Evolutionary conservation across 2,329 filamentous ascomycete genomes (phyloP).

Genomic region (Ustilaginoidea virens): DNA sequence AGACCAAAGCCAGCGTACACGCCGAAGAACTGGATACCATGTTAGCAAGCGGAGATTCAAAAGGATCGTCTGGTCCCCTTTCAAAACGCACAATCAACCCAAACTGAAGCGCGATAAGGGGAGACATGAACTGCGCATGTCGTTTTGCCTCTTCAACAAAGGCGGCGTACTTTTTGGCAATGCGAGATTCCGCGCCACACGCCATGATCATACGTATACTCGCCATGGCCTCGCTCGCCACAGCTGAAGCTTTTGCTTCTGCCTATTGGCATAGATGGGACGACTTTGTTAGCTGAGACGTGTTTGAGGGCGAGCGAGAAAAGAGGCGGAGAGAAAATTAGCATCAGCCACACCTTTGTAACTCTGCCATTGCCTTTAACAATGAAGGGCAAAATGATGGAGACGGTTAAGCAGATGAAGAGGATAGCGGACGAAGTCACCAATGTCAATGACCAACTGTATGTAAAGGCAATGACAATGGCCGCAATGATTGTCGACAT

Average conservation of each 20-base stretch:
- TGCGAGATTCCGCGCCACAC: conserved; percentile 42
- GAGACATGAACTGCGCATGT: conserved; percentile 32
- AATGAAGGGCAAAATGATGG: conserved; percentile 36
- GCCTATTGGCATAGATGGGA: conserved; percentile 19
- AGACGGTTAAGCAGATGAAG: conserved; percentile 35
- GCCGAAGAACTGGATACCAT: conserved; percentile 29
- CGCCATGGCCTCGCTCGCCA: conserved; percentile 45
- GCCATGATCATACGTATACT: conserved; percentile 47
- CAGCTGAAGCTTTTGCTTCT: conserved; percentile 40
- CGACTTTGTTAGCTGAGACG: too few species aligned
- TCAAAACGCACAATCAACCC: conserved; percentile 27
- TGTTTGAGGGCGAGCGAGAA: too few species aligned
- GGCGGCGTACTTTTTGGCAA: conserved; percentile 34
- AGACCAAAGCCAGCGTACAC: conserved; percentile 38
- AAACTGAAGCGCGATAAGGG: conserved; percentile 36
- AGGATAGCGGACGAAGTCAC: conserved; percentile 41
- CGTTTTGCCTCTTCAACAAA: conserved; percentile 39
- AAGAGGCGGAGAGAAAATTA: too few species aligned
- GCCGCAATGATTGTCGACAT: conserved; percentile 34
- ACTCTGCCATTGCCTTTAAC: conserved; percentile 32
- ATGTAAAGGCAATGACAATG: conserved; percentile 38
- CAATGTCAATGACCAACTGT: conserved; percentile 43
- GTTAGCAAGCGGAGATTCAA: conserved; percentile 5
- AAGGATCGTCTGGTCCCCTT: too few species aligned
- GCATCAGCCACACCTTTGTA: conserved; percentile 23